Conservation (phyloP, 73 alveolate species). For the Tetrahymena thermophila region DNA sequence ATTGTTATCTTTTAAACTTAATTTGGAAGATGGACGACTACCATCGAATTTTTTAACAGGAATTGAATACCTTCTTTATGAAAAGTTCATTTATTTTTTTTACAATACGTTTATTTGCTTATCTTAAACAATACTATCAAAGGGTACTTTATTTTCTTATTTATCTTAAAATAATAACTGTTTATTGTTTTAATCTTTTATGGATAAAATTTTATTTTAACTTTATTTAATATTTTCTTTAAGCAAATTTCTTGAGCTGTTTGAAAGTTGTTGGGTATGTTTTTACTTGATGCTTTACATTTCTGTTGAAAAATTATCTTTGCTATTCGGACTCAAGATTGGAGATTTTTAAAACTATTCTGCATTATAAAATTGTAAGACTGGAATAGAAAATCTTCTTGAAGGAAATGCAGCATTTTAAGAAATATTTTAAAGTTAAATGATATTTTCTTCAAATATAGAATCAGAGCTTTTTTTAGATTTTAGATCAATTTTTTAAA, state of each 20-base stretch:
- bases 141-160: neutral
- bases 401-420: neutral
- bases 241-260: neutral
- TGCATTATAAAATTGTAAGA: neutral
- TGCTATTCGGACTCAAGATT: neutral
- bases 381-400: neutral
- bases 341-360: neutral
- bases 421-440: neutral
- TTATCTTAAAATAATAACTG: neutral
- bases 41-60: neutral
- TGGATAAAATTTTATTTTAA: neutral
- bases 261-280: neutral
- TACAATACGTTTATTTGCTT: too few relatives aligned
- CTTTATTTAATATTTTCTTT: neutral
- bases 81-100: too few relatives aligned
- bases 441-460: neutral
- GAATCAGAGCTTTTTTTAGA: neutral
- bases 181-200: too few relatives aligned
- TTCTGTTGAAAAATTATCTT: neutral
- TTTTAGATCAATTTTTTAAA: too few relatives aligned
- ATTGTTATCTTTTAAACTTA: neutral
- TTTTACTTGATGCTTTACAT: neutral
- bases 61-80: neutral
- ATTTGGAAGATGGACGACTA: neutral
- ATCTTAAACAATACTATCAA: neutral